phyloP scores from a whole-genome alignment of 306 rosid species.

The Dalbergia cochinchinensis region DNA sequence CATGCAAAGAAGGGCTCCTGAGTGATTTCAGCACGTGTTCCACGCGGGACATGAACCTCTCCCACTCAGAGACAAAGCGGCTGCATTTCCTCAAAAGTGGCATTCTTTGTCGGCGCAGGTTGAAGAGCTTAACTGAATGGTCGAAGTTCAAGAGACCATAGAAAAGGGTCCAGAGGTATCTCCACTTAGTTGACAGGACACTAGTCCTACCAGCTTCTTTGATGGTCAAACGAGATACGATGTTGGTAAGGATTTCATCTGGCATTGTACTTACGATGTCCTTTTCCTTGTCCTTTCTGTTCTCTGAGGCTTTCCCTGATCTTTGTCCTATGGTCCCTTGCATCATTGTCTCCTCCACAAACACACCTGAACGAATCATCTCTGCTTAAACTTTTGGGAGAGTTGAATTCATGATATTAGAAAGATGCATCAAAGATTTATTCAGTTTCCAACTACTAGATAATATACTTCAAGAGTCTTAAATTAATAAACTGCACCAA shows the following conservation, averaged over 20 bases:
- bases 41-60: background rate
- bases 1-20: background rate
- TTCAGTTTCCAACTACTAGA: too few relatives aligned
- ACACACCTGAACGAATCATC: background rate
- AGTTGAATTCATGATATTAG: too few relatives aligned
- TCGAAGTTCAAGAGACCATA: slow-evolving; percentile 21
- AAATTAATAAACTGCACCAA: too few relatives aligned
- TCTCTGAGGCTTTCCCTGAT: background rate
- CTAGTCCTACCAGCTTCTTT: slow-evolving; percentile 38
- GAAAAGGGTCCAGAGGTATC: slow-evolving; percentile 20
- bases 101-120: background rate
- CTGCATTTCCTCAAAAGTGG: background rate
- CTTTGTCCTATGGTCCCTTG: background rate
- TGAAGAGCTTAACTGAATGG: background rate
- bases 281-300: background rate
- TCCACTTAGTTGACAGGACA: slow-evolving; percentile 36
- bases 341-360: background rate
- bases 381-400: too few relatives aligned
- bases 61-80: background rate
- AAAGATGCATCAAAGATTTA: too few relatives aligned
- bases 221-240: slow-evolving; percentile 9
- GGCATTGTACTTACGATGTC: slow-evolving; percentile 33
- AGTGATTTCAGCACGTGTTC: background rate
- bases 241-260: slow-evolving; percentile 1
- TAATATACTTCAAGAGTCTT: too few relatives aligned